Percentiles rank a stretch among this genome's conserved stretches.
Conservation (phyloP, 164 flowering plant species). For the Paratinospora sagittata region DNA sequence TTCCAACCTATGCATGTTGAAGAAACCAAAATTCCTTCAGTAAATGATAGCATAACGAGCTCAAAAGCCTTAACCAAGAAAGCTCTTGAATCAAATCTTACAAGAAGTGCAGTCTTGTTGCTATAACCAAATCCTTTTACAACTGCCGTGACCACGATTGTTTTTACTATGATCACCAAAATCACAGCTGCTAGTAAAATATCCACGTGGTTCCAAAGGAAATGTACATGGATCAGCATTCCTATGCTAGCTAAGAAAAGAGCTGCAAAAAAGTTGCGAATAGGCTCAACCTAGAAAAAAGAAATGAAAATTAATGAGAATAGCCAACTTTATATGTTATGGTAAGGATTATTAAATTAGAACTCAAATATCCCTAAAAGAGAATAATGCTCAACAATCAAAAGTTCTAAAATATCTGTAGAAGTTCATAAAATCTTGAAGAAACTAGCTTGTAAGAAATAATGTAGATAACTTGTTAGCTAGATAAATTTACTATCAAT, state of each 20-base stretch:
- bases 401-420: too few relatives aligned
- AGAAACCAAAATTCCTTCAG: constrained; percentile 9
- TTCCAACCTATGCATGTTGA: constrained; percentile 62
- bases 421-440: neutral
- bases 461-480: neutral
- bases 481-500: neutral
- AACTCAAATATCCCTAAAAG: neutral
- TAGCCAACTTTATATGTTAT: too few relatives aligned
- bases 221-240: constrained; percentile 92
- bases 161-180: constrained; percentile 76
- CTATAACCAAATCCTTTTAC: constrained; percentile 85
- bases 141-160: constrained; percentile 55
- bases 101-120: constrained; percentile 80
- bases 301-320: constrained; percentile 6
- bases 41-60: constrained; percentile 8
- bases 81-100: constrained; percentile 29
- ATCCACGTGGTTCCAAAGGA: constrained; percentile 96
- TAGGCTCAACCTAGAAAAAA: constrained; percentile 77
- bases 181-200: constrained; percentile 86
- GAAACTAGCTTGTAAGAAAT: neutral
- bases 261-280: constrained; percentile 95
- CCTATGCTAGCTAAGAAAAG: constrained; percentile 97
- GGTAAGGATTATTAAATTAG: too few relatives aligned
- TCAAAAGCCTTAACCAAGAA: neutral
- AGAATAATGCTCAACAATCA: too few relatives aligned